phyloP scores from a whole-genome alignment of 1,284 basidiomycete genomes.

The Schizophyllum amplum region DNA sequence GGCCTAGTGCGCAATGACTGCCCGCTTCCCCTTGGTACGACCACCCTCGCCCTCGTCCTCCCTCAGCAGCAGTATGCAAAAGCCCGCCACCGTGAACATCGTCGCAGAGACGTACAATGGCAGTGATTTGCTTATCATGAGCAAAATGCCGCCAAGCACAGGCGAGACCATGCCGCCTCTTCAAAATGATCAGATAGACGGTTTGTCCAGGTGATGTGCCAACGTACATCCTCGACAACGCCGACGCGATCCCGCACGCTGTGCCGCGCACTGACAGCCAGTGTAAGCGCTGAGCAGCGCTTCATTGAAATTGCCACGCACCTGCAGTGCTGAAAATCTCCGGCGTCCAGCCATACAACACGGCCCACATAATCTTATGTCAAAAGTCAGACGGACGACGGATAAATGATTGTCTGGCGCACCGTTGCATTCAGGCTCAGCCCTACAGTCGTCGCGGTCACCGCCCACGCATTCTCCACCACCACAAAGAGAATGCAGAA shows the following conservation, averaged over 20 bases:
- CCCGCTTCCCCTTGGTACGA: constrained; percentile 9
- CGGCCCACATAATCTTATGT: constrained; percentile 79
- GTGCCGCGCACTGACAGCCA: constrained; percentile 68
- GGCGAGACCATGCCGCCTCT: constrained; percentile 92
- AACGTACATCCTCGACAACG: constrained; percentile 77
- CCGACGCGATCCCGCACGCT: constrained; percentile 87
- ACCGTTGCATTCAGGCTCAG: constrained; percentile 80
- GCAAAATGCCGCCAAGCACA: constrained; percentile 74
- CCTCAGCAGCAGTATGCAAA: constrained; percentile 56
- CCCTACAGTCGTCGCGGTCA: constrained; percentile 72
- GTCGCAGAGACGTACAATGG: constrained; percentile 75
- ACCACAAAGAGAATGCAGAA: constrained; percentile 72
- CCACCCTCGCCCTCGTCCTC: constrained; percentile 27
- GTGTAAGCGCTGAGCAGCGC: background rate
- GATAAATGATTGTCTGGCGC: too few species aligned
- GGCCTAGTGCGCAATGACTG: background rate
- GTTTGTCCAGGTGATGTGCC: background rate
- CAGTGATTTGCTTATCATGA: constrained; percentile 63
- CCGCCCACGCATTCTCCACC: constrained; percentile 52
- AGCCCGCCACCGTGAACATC: constrained; percentile 62
- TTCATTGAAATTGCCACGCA: constrained; percentile 19
- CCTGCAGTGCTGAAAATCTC: constrained; percentile 82
- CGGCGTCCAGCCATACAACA: constrained; percentile 87
- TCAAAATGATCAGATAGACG: background rate
- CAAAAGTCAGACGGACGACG: background rate